Percentiles rank a stretch among this genome's conserved stretches.
Evolutionary conservation across 2,329 filamentous ascomycete species (phyloP).

Genomic region (Fusarium denticulatum): DNA sequence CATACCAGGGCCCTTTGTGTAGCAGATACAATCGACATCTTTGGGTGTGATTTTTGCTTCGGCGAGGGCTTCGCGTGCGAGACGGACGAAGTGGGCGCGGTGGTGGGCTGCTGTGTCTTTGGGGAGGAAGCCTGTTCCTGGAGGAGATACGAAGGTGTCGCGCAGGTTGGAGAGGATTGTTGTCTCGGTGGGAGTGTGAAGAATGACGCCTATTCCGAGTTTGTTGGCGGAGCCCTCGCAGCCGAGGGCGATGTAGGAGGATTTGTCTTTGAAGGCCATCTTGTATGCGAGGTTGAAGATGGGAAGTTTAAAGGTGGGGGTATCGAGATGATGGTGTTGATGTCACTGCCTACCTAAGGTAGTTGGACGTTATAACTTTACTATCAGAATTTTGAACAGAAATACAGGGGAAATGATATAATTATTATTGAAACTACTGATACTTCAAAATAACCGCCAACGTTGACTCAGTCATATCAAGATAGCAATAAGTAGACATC

Average conservation of each 20-base stretch:
- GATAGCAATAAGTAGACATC: constrained; percentile 9
- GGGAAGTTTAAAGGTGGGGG: constrained; percentile 20
- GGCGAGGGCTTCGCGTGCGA: constrained; percentile 82
- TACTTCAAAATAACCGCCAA: no score
- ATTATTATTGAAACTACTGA: background rate
- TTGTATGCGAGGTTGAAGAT: constrained; percentile 14
- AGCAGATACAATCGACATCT: constrained; percentile 92
- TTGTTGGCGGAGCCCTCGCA: constrained; percentile 97
- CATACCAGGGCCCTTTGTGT: constrained; percentile 96
- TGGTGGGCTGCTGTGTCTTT: constrained; percentile 97
- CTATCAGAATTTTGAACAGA: background rate
- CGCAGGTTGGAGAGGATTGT: constrained; percentile 91
- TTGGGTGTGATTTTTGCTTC: constrained; percentile 69
- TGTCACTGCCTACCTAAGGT: background rate
- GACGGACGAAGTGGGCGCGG: constrained; percentile 80
- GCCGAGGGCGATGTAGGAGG: constrained; percentile 64
- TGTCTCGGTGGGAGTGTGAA: constrained; percentile 69
- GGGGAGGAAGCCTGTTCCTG: constrained; percentile 92
- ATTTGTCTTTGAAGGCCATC: constrained; percentile 46
- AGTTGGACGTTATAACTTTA: background rate
- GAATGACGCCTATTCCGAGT: constrained; percentile 91
- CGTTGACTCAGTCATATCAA: background rate
- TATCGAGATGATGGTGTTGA: constrained; percentile 16
- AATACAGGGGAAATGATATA: no score
- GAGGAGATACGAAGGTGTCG: constrained; percentile 91